Evolutionary conservation across 2,329 filamentous ascomycete genomes (phyloP), one percentile per base, ranked within the genome.

Genomic region (Dichotomopilus funicola): DNA sequence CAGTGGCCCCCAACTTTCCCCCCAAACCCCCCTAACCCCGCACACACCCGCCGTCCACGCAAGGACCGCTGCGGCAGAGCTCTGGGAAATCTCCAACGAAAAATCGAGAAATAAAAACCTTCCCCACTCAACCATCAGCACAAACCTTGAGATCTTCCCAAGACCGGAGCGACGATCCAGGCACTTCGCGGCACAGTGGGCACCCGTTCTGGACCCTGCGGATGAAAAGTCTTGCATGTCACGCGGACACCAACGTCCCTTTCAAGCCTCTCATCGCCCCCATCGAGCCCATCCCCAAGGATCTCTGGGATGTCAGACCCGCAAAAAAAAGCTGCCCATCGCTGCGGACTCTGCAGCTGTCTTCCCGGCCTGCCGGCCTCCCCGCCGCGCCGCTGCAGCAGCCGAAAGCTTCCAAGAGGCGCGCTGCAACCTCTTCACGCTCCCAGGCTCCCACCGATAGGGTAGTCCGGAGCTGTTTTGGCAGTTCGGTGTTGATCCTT

Each of bases 151-250:
- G 19, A 27, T 27, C 19, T 27, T 27, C 19, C 19, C 19, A 27
- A 27, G 13, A 37, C 41, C 37, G 55, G 51, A 35, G 47, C 42
- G 47, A 11, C 42, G 55, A 51, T 54, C 55, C 33, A 54, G 55
- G 44, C 36, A 13, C 51, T 33, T 12, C 38, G 19, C 19, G 19
- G 19, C 19, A 27, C 19, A 3, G 19, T 27, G 19, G 42, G 43
- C 10, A 6, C 13, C 38, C 8, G 51, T 53, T 57, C 55, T 54
- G 51, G 42, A 27, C 47, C 51, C 55, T 43, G 9, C 43, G 27
- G 51, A 48, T 51, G 49, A 31, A 44, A 44, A 44, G 47, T 19
- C 54, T 40, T 57, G 55, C 47, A 35, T 40, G 55, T 57, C 55
- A 57, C 55, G 55, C 51, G 55, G 50, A 27, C 19, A 27, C 19